Conservation (phyloP, 2,329 filamentous ascomycete species). For the Cyclaneusma minus region DNA sequence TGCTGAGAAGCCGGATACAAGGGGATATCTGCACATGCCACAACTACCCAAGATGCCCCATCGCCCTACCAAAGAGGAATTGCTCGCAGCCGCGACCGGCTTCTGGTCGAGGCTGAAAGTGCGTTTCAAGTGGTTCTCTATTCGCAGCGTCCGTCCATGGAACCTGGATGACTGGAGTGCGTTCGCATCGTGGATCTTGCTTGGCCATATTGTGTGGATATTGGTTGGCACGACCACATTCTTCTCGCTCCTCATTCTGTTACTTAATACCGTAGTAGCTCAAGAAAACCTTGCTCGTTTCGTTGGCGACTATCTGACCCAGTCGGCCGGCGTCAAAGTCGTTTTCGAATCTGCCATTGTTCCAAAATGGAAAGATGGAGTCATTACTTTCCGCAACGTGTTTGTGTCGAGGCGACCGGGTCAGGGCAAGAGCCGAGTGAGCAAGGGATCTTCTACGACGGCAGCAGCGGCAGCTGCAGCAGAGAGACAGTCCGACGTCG, state of each 20-base stretch:
- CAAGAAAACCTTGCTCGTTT: slow-evolving; percentile 90
- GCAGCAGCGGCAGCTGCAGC: slow-evolving; percentile 78
- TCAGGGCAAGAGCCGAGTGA: slow-evolving; percentile 66
- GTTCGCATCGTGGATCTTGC: slow-evolving; percentile 85
- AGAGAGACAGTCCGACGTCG: slow-evolving; percentile 31
- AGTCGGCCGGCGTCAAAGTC: slow-evolving; percentile 82
- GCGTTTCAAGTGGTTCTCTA: slow-evolving; percentile 95
- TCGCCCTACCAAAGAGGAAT: slow-evolving; percentile 82
- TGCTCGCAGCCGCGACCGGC: slow-evolving; percentile 78
- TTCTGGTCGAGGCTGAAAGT: slow-evolving; percentile 86
- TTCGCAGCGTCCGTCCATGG: slow-evolving; percentile 83
- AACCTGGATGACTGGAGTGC: slow-evolving; percentile 94
- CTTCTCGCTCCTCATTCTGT: slow-evolving; percentile 77
- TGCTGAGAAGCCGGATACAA: too few species aligned
- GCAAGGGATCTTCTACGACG: slow-evolving; percentile 74
- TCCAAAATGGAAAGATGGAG: slow-evolving; percentile 85
- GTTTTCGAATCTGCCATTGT: slow-evolving; percentile 97
- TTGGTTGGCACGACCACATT: slow-evolving; percentile 96
- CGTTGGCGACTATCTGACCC: slow-evolving; percentile 89
- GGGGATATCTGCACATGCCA: slow-evolving; percentile 42
- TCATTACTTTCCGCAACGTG: slow-evolving; percentile 93
- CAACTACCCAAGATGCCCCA: slow-evolving; percentile 58
- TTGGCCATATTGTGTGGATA: slow-evolving; percentile 90
- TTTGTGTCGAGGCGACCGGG: slow-evolving; percentile 87
- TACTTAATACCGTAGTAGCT: slow-evolving; percentile 91